Base-by-base conservation (phyloP, 208 protist species). In the Leishmania mexicana region DNA sequence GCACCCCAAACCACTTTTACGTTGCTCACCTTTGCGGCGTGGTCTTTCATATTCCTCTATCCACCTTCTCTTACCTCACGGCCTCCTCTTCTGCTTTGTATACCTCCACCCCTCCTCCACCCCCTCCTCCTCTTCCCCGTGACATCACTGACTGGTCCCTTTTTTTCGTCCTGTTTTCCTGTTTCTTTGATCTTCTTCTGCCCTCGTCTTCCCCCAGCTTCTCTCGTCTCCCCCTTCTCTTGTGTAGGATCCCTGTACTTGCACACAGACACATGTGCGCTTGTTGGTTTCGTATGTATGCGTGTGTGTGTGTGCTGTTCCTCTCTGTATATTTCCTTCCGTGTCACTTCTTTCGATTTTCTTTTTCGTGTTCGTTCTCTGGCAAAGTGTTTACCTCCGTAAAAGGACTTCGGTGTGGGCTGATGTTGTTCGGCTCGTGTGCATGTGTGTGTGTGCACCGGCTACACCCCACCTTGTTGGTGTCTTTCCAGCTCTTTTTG, bases 201-300 rank as follows among this genome's bases (percentile, higher is more conserved):
- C 45, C 40, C 28, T 51, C 67, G 21, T n/a, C 40, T 19, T 71
- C n/a, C n/a, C 28, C n/a, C 60, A 17, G n/a, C 10, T n/a, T 3
- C 13, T 70, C 13, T 70, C 35, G 8, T 67, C 67, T 40, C 31
- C 53, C 62, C 70, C 4, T 45, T 71, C 5, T 38, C 17, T 21
- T 71, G 65, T 64, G 58, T 15, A 31, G 58, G 58, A 68, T 40
- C 28, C 31, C 31, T 68, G 11, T 21, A 17, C 31, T 42, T 40
- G 62, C 62, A 40, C 19, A 42, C 31, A 13, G 31, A 21, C 31
- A 68, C 15, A 17, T 68, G 68, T 31, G 68, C 68, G 4, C 40
- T 73, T 73, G 8, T 49, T 13, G 21, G 1, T 42, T 85, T 45
- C 42, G 47, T 38, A 76, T 84, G 21, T 81, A 60, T 72, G 67